phyloP scores from a whole-genome alignment of 139 green algal species.

The Tetradesmus lagerheimii region DNA sequence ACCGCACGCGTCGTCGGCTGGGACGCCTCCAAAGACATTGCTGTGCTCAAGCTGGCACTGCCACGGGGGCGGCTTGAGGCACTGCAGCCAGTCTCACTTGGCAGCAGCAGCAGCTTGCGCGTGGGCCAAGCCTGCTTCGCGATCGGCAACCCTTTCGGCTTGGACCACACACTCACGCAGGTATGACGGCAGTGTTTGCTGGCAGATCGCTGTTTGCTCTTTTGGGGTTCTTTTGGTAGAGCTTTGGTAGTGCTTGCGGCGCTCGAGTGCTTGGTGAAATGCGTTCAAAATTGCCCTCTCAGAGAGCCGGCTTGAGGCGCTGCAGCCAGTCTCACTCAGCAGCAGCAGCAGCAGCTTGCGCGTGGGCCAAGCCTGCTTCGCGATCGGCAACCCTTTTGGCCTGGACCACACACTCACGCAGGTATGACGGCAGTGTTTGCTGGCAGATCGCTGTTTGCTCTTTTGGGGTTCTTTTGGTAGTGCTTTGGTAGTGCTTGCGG shows the following conservation, averaged over 20 bases:
- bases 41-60: constrained; percentile 77
- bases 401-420: constrained; percentile 85
- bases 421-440: constrained; percentile 12
- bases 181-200: constrained; percentile 4
- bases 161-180: constrained; percentile 85
- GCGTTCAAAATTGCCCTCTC: constrained; percentile 75
- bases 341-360: constrained; percentile 60
- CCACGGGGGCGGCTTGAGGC: constrained; percentile 34
- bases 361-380: constrained; percentile 82
- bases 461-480: too few relatives aligned
- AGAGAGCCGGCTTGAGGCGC: constrained; percentile 8
- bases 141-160: constrained; percentile 84
- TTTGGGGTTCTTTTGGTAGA: too few relatives aligned
- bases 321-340: constrained; percentile 49
- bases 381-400: constrained; percentile 84
- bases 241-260: too few relatives aligned
- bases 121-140: constrained; percentile 83
- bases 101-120: constrained; percentile 58
- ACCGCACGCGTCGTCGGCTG: constrained; percentile 75
- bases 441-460: background rate
- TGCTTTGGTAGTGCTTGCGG: too few relatives aligned
- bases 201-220: background rate
- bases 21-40: constrained; percentile 82
- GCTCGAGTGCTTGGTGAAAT: too few relatives aligned
- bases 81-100: constrained; percentile 49